phyloP scores from a whole-genome alignment of 2,329 filamentous ascomycete species.

The Purpureocillium lavendulum region DNA sequence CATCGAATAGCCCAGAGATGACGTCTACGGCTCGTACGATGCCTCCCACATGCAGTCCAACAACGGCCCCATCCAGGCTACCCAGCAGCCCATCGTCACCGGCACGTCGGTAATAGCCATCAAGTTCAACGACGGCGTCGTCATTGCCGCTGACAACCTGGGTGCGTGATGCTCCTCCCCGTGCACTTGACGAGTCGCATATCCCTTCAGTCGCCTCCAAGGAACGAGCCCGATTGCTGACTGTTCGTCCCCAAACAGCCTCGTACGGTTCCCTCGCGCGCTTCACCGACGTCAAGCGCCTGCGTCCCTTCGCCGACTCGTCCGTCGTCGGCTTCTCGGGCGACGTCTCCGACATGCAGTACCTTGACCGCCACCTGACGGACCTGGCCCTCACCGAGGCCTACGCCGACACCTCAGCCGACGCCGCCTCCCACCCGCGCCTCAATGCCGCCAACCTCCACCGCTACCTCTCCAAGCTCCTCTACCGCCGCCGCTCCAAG shows the following conservation, averaged over 20 bases:
- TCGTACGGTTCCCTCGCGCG: slow-evolving; percentile 96
- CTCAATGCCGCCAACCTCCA: slow-evolving; percentile 92
- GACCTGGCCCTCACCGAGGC: slow-evolving; percentile 83
- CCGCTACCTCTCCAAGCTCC: slow-evolving; percentile 90
- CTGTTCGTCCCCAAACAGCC: slow-evolving; percentile 43
- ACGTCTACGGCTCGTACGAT: slow-evolving; percentile 93
- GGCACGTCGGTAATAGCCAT: slow-evolving; percentile 91
- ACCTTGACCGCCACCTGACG: slow-evolving; percentile 83
- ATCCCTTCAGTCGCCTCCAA: too few species aligned
- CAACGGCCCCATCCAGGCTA: slow-evolving; percentile 69
- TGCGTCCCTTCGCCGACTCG: slow-evolving; percentile 77
- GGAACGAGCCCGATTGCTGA: too few species aligned
- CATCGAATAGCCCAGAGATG: slow-evolving; percentile 73
- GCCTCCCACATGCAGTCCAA: slow-evolving; percentile 67
- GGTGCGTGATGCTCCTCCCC: slow-evolving; percentile 42
- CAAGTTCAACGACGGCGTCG: slow-evolving; percentile 94
- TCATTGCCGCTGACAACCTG: slow-evolving; percentile 94
- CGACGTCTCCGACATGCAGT: slow-evolving; percentile 99
- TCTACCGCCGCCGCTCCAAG: slow-evolving; percentile 90
- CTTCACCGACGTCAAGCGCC: slow-evolving; percentile 93
- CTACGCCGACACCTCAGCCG: slow-evolving; percentile 41
- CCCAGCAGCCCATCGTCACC: slow-evolving; percentile 87
- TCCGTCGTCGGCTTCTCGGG: slow-evolving; percentile 90
- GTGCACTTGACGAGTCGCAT: too few species aligned
- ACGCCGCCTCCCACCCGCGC: slow-evolving; percentile 28